Evolutionary conservation across 352 stramenopile genomes (phyloP).

Genomic region (Phytophthora ohioensis): DNA sequence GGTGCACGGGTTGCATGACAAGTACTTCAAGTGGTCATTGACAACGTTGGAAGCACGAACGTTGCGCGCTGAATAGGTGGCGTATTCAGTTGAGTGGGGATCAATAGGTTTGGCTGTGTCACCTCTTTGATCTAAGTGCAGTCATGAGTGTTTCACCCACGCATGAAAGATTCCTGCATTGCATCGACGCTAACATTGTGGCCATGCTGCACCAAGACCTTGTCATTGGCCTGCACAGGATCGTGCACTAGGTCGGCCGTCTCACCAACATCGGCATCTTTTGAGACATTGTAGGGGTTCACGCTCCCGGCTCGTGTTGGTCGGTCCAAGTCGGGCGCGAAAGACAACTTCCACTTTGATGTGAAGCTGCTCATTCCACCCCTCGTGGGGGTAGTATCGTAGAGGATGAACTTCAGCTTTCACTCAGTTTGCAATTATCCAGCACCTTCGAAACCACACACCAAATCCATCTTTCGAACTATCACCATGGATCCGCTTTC

Average conservation of each 20-base stretch:
- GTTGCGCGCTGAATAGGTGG: too few relatives aligned
- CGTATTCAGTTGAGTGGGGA: too few relatives aligned
- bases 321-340: slow-evolving; percentile 17
- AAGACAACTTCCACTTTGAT: slow-evolving; percentile 14
- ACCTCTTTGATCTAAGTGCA: too few relatives aligned
- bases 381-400: not conserved
- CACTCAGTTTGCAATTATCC: slow-evolving; percentile 28
- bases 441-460: slow-evolving; percentile 13
- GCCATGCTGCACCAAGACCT: too few relatives aligned
- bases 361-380: slow-evolving; percentile 4
- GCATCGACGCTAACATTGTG: too few relatives aligned
- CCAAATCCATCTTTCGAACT: not conserved
- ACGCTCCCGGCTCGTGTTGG: slow-evolving; percentile 17
- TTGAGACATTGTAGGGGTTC: slow-evolving; percentile 19
- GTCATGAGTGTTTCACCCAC: too few relatives aligned
- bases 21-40: not conserved
- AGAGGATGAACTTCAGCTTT: not conserved
- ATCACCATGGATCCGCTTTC: slow-evolving; percentile 29
- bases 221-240: not conserved
- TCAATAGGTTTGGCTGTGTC: too few relatives aligned
- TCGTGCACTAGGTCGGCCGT: not conserved
- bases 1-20: not conserved
- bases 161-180: too few relatives aligned
- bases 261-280: slow-evolving; percentile 22
- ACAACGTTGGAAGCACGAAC: not conserved